Conservation (phyloP, 129 eudicot genomes). For the Flaveria ramosissima region DNA sequence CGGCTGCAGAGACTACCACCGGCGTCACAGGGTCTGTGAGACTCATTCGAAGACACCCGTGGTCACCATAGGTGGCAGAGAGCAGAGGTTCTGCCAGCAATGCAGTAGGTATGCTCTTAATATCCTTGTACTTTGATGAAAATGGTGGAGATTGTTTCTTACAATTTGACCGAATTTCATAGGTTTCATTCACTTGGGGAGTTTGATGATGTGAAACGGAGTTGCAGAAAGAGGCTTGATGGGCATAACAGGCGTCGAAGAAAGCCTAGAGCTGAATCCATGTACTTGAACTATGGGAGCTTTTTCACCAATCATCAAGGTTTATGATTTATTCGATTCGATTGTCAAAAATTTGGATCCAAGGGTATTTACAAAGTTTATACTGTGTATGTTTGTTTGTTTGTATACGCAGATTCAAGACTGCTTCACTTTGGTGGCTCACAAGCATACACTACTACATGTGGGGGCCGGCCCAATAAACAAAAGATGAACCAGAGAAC, state of each 20-base stretch:
- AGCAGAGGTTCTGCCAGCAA: conserved; percentile 65
- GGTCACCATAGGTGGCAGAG: conserved; percentile 45
- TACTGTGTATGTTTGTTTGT: too few relatives aligned
- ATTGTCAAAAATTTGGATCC: background rate
- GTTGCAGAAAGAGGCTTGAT: conserved; percentile 56
- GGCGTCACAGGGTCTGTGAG: conserved; percentile 64
- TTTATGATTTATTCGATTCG: background rate
- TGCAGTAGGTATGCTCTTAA: conserved; percentile 51
- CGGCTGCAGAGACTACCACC: conserved; percentile 55
- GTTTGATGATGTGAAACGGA: conserved; percentile 55
- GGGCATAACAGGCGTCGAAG: conserved; percentile 57
- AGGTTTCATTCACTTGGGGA: conserved; percentile 55
- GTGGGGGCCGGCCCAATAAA: conserved; percentile 23
- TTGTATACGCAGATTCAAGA: conserved; percentile 23
- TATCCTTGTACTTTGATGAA: background rate
- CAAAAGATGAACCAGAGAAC: conserved; percentile 27
- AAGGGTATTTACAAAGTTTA: too few relatives aligned
- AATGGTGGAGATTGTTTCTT: background rate
- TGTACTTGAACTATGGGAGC: conserved; percentile 39
- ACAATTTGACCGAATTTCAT: conserved; percentile 9
- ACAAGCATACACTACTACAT: conserved; percentile 26
- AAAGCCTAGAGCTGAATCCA: conserved; percentile 41
- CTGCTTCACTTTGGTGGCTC: conserved; percentile 35
- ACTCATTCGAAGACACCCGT: conserved; percentile 54
- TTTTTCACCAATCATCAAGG: conserved; percentile 42